Base-by-base conservation (phyloP, 768 basidiomycete genomes). In the Dacryopinax primogenitus region DNA sequence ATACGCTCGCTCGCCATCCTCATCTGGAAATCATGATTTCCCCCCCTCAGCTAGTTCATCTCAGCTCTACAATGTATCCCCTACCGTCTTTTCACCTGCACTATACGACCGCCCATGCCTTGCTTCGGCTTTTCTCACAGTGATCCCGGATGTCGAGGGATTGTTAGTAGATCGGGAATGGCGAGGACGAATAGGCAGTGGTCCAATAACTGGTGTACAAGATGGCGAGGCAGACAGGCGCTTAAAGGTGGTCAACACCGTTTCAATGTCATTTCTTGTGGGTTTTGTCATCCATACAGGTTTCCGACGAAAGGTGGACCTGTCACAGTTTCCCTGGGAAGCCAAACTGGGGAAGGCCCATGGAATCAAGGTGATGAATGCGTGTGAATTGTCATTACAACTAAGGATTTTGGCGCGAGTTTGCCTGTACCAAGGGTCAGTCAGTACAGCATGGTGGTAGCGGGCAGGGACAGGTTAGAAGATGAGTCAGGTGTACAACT, bases 1-100 rank as follows among this genome's bases (percentile, higher is more conserved):
- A 81, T 98, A 74, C 92, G 91, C 65, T 79, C 86, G 35, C 86
- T 94, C 71, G 94, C 94, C 67, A 85, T 97, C 78, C 86, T 97
- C 75, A 85, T 92, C 79, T 92, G 90, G 90, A 92, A 91, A 79
- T 92, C 90, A 82, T 92, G 69, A 47, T 34, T 33, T 15, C 23
- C 51, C 51, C 9, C 7, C 11, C 37, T n/a, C 37, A 39, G 37
- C 37, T 11, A 39, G n/a, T 39, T 39, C 62, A n/a, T 21, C 62
- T 45, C 26, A 45, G 21, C 41, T 39, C 66, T 16, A 65, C 41
- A 39, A 66, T 64, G 35, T 63, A 66, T 45, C 41, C 44, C 33
- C 37, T 39, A 28, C 37, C 26, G 26, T 58, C 58, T 35, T n/a
- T 65, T 58, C 26, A 33, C 39, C 62, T 41, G 36, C 51, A 39